Evolutionary conservation across 2,329 filamentous ascomycete species (phyloP).

Genomic region (Monosporascus sp.): DNA sequence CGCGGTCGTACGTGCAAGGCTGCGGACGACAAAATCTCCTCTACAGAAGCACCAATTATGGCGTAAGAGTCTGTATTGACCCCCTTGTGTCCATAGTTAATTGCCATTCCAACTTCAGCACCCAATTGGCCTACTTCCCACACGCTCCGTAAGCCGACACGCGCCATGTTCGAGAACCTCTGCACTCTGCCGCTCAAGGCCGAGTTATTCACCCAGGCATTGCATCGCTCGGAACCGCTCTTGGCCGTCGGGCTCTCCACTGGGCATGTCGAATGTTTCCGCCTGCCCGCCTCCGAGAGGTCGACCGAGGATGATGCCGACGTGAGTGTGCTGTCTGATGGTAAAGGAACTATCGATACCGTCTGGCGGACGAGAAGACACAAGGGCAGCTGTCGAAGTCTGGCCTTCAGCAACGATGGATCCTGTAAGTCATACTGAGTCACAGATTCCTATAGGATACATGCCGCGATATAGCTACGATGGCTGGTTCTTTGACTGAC

Average conservation of each 20-base stretch:
- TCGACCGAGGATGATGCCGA: constrained; percentile 49
- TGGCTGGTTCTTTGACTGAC: not conserved
- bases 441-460: not conserved
- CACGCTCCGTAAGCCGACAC: not conserved
- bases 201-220: constrained; percentile 82
- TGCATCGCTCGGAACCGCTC: constrained; percentile 80
- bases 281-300: constrained; percentile 53
- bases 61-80: no score
- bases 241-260: constrained; percentile 79
- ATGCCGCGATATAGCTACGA: not conserved
- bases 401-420: constrained; percentile 77
- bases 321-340: constrained; percentile 48
- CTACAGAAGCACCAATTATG: no score
- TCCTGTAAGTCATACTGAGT: constrained; percentile 43
- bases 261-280: constrained; percentile 81
- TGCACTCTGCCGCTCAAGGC: constrained; percentile 81
- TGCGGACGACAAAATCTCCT: no score
- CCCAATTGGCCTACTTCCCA: not conserved
- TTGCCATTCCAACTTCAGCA: not conserved
- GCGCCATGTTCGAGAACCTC: constrained; percentile 78
- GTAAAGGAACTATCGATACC: constrained; percentile 72
- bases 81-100: not conserved
- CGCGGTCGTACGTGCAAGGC: no score
- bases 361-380: constrained; percentile 84
- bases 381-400: constrained; percentile 84